These are phyloP conservation scores for Xylaria digitata DNA, from an alignment of 2,329 filamentous ascomycete species.

Conservation along the genomic window DNA sequence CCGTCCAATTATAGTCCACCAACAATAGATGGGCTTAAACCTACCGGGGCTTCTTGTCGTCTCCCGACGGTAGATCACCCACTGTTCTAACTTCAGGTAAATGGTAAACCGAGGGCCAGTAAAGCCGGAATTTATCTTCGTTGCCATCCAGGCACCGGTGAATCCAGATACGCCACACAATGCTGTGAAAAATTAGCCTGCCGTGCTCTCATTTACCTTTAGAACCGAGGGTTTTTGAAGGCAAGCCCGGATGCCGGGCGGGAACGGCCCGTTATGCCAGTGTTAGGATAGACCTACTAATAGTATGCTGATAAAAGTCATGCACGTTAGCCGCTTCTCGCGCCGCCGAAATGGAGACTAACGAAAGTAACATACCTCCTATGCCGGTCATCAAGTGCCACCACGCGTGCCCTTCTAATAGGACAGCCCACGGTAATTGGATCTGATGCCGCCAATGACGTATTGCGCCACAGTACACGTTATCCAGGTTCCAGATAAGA, in stretches of 20 bases:
- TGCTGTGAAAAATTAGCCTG: constrained; percentile 50
- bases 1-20: not conserved
- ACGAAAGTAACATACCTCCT: constrained; percentile 56
- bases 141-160: constrained; percentile 78
- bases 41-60: constrained; percentile 45
- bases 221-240: not conserved
- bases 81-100: constrained; percentile 60
- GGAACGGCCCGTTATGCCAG: not conserved
- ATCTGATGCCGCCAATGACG: constrained; percentile 73
- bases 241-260: not conserved
- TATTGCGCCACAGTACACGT: constrained; percentile 75
- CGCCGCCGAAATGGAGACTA: not conserved
- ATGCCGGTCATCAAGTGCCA: constrained; percentile 85
- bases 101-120: constrained; percentile 73
- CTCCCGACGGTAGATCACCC: constrained; percentile 33
- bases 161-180: constrained; percentile 85
- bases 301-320: constrained; percentile 69
- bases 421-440: constrained; percentile 81
- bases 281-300: constrained; percentile 56
- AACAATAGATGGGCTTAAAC: not conserved
- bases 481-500: constrained; percentile 82
- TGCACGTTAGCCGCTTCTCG: constrained; percentile 31
- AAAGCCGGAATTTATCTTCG: constrained; percentile 76
- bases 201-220: not conserved
- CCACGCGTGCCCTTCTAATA: constrained; percentile 65